Base-by-base conservation (phyloP, 2,329 filamentous ascomycete species). In the Ophiostoma ips region DNA sequence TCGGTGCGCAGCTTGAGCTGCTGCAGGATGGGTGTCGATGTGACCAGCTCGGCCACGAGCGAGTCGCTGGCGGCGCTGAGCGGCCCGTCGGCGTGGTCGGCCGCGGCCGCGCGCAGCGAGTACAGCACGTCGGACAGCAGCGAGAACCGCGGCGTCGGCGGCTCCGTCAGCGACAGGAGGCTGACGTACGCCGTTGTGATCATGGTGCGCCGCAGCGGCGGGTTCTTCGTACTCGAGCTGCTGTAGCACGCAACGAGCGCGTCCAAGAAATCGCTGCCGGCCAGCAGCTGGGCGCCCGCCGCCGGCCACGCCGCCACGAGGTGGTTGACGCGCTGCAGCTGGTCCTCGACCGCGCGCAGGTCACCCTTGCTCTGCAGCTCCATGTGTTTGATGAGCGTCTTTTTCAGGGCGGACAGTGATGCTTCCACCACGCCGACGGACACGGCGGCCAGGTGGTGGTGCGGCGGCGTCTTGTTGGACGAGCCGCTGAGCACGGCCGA, bases 231-330 rank as follows among this genome's bases (percentile, higher is more conserved):
- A n/a, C n/a, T n/a, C n/a, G n/a, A n/a, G 24, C 5, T 28, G 24
- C 24, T 72, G 63, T 82, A 89, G 54, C 80, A 80, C 46, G 68
- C 68, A 35, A 78, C 70, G 12, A 95, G 71, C 1, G 83, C 79
- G 62, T 95, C 90, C 18, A 95, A 65, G 58, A 92, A 90, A 64
- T 95, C 90, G 47, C 84, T 88, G 1, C 90, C 90, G 0, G 84
- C 84, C 57, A 94, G 76, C 58, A 95, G 81, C 57, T 85, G 70
- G 1, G 69, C 66, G 18, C 75, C 75, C 1, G 71, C 68, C 18
- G 72, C 68, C 0, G 77, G 69, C 5, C 81, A 86, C 7, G 69
- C 70, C 56, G 78, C 72, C 5, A 87, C 66, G 4, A 89, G 66
- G 46, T 78, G 71, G 52, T 79, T 84, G n/a, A 87, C 60, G 10